Percentiles rank a stretch among this genome's conserved stretches.
These are phyloP conservation scores for Chalciporus chontae DNA, from an alignment of 768 basidiomycete species.

Conservation along the genomic window DNA sequence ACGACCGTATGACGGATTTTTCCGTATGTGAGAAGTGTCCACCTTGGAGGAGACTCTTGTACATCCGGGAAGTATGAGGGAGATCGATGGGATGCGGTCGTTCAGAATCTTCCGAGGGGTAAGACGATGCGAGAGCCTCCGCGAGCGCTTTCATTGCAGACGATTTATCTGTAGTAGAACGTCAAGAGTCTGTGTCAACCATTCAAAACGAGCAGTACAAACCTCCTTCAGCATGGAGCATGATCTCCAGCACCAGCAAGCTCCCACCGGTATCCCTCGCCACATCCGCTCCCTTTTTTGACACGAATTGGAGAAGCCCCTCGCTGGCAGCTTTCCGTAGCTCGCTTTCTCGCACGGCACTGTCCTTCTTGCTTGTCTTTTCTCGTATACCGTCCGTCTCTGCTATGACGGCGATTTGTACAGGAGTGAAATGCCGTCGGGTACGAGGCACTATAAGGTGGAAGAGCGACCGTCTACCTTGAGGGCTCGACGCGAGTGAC, in stretches of 20 bases:
- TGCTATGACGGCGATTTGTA: conserved; percentile 65
- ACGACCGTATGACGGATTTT: conserved; percentile 47
- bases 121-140: conserved; percentile 48
- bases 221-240: conserved; percentile 88
- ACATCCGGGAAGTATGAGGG: conserved; percentile 77
- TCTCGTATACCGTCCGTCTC: conserved; percentile 68
- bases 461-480: conserved; percentile 79
- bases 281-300: conserved; percentile 55
- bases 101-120: conserved; percentile 49
- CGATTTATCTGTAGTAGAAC: conserved; percentile 58
- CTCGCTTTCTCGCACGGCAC: conserved; percentile 59
- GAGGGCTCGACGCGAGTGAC: conserved; percentile 55
- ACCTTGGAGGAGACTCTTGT: conserved; percentile 88
- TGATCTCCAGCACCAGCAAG: conserved; percentile 72
- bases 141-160: conserved; percentile 60
- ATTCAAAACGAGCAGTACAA: conserved; percentile 20
- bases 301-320: conserved; percentile 68
- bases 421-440: conserved; percentile 84
- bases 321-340: conserved; percentile 71
- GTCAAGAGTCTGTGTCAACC: background rate
- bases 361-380: conserved; percentile 83
- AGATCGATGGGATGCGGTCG: conserved; percentile 72
- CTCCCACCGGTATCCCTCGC: conserved; percentile 78
- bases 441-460: conserved; percentile 82
- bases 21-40: conserved; percentile 77